Conservation (phyloP, 2,329 filamentous ascomycete genomes). For the Claviceps spartinae region DNA sequence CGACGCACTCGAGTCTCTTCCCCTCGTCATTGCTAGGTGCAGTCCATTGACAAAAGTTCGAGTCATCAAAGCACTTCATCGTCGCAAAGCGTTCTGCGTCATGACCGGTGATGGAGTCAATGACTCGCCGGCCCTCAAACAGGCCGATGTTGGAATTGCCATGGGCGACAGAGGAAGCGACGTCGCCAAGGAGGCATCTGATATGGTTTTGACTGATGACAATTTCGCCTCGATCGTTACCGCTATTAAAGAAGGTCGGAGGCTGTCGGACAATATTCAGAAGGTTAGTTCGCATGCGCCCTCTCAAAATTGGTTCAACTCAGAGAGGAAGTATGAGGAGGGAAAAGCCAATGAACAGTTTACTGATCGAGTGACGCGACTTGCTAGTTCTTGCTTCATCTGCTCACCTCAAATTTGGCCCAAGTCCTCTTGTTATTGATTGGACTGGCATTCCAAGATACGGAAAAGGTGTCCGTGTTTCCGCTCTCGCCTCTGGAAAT, state of each 20-base stretch:
- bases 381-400: constrained; percentile 45
- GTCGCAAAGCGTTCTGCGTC: constrained; percentile 53
- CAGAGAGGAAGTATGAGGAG: not conserved
- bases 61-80: constrained; percentile 61
- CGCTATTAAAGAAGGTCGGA: constrained; percentile 56
- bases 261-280: constrained; percentile 61
- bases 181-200: constrained; percentile 67
- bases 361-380: not conserved
- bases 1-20: constrained; percentile 45
- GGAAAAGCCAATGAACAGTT: not conserved
- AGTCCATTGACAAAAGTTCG: constrained; percentile 60
- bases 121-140: constrained; percentile 58
- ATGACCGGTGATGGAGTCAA: constrained; percentile 70
- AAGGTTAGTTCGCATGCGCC: constrained; percentile 34
- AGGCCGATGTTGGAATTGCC: constrained; percentile 62
- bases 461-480: constrained; percentile 45
- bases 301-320: not conserved
- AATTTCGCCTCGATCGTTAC: constrained; percentile 73
- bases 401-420: constrained; percentile 56
- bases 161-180: constrained; percentile 61
- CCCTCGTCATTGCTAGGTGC: constrained; percentile 56
- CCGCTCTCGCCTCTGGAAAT: constrained; percentile 61
- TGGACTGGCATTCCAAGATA: constrained; percentile 55
- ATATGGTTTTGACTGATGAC: constrained; percentile 80
- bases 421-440: constrained; percentile 57